Evolutionary conservation across 306 rosid species (phyloP).

Genomic region (Prunus armeniaca): DNA sequence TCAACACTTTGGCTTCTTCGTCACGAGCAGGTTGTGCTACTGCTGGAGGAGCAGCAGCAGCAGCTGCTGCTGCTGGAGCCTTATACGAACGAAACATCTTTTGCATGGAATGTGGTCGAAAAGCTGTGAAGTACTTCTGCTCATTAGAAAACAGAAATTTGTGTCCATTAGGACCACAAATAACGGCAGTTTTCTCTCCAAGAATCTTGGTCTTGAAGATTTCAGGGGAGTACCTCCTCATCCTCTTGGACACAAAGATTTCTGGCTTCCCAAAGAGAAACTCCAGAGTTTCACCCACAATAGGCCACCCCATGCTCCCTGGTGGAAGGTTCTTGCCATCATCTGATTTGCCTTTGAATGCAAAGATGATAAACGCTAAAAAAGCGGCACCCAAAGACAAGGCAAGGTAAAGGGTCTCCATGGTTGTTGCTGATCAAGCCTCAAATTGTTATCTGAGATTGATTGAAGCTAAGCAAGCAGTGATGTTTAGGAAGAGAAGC

Average conservation of each 20-base stretch:
- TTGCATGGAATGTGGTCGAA: slow-evolving; percentile 22
- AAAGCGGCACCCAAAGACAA: slow-evolving; percentile 2
- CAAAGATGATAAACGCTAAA: slow-evolving; percentile 18
- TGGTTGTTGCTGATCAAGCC: background rate
- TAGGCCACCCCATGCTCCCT: slow-evolving; percentile 53
- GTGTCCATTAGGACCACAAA: slow-evolving; percentile 46
- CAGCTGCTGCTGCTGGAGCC: background rate
- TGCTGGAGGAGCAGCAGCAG: background rate
- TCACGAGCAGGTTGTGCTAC: slow-evolving; percentile 6
- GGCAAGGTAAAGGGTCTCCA: slow-evolving; percentile 24
- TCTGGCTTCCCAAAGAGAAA: slow-evolving; percentile 37
- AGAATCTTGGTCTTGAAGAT: slow-evolving; percentile 44
- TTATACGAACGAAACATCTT: slow-evolving; percentile 21
- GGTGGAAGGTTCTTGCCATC: slow-evolving; percentile 39
- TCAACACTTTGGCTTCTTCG: slow-evolving; percentile 25
- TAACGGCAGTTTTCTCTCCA: slow-evolving; percentile 48
- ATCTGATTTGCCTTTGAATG: slow-evolving; percentile 10
- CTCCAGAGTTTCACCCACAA: slow-evolving; percentile 41
- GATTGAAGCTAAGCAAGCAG: background rate
- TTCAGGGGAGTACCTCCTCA: slow-evolving; percentile 34
- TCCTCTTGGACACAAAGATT: slow-evolving; percentile 31
- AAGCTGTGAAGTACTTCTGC: slow-evolving; percentile 39
- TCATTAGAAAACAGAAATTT: slow-evolving; percentile 46
- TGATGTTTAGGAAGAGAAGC: background rate
- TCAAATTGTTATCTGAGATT: background rate